A percentile compares a stretch with the other conserved stretches of the same genome.
These are phyloP conservation scores for Cercophora newfieldiana DNA, from an alignment of 495 filamentous ascomycete species.

Conservation along the genomic window DNA sequence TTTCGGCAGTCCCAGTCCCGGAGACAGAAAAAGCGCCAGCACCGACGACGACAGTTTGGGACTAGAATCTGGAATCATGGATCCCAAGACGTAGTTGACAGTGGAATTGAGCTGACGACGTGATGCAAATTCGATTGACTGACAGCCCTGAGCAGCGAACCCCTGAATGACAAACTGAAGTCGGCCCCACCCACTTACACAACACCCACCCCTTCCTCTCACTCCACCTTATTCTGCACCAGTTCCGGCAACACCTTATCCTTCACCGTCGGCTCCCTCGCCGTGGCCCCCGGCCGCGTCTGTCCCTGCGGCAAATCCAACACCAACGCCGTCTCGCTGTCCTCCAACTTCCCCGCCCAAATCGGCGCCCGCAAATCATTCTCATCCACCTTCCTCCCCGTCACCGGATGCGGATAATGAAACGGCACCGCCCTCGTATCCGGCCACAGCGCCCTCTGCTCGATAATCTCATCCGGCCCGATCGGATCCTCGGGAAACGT, in stretches of 20 bases:
- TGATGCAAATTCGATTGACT: neutral
- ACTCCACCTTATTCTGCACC: constrained; percentile 35
- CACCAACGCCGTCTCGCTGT: constrained; percentile 43
- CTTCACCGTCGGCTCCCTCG: constrained; percentile 31
- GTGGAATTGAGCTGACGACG: too few species aligned
- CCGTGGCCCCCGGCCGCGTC: constrained; percentile 35
- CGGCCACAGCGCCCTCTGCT: constrained; percentile 56
- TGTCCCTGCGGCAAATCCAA: constrained; percentile 44
- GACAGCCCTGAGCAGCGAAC: neutral
- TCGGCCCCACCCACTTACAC: neutral
- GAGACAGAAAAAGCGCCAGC: neutral
- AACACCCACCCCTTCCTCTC: neutral
- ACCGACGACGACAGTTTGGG: too few species aligned
- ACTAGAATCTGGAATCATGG: too few species aligned
- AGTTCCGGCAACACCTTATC: constrained; percentile 42
- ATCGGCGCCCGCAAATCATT: constrained; percentile 52
- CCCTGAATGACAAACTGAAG: neutral
- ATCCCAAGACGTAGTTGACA: too few species aligned
- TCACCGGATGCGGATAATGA: constrained; percentile 57
- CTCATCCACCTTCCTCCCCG: constrained; percentile 41
- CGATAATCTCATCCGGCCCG: constrained; percentile 55
- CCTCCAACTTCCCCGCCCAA: constrained; percentile 41
- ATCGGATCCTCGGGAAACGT: constrained; percentile 49
- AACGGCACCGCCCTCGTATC: constrained; percentile 57
- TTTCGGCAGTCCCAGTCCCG: constrained; percentile 19